These are phyloP conservation scores for Aspergillus arachidicola DNA, from an alignment of 2,329 filamentous ascomycete species.

Conservation along the genomic window DNA sequence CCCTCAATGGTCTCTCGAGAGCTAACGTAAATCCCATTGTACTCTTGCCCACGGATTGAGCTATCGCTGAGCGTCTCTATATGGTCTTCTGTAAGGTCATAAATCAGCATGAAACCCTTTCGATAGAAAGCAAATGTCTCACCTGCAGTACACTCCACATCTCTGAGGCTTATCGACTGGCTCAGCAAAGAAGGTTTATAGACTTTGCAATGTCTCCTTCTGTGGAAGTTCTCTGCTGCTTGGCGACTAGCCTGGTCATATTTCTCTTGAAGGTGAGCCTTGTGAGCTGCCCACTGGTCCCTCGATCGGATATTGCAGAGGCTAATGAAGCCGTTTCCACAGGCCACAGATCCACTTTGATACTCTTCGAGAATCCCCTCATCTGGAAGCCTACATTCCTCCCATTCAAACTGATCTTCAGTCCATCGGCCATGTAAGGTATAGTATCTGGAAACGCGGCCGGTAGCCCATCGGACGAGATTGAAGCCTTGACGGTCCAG, in stretches of 20 bases:
- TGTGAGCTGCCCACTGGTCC: background rate
- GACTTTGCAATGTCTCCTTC: background rate
- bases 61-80: background rate
- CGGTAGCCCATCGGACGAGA: conserved; percentile 16
- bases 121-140: background rate
- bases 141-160: background rate
- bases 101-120: no score
- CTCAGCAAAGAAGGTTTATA: conserved; percentile 11
- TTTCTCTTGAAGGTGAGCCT: background rate
- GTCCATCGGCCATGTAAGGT: conserved; percentile 27
- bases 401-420: background rate
- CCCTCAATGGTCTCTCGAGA: background rate
- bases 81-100: background rate
- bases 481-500: conserved; percentile 10
- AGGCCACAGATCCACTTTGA: background rate
- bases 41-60: background rate
- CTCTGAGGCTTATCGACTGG: background rate
- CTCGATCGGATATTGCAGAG: background rate
- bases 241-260: background rate
- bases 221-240: background rate
- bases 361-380: conserved; percentile 1
- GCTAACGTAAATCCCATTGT: background rate
- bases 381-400: conserved; percentile 13
- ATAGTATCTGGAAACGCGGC: conserved; percentile 25
- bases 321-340: background rate